Evolutionary conservation across 2,329 filamentous ascomycete genomes (phyloP).

Genomic region (Trichoderma sp.): DNA sequence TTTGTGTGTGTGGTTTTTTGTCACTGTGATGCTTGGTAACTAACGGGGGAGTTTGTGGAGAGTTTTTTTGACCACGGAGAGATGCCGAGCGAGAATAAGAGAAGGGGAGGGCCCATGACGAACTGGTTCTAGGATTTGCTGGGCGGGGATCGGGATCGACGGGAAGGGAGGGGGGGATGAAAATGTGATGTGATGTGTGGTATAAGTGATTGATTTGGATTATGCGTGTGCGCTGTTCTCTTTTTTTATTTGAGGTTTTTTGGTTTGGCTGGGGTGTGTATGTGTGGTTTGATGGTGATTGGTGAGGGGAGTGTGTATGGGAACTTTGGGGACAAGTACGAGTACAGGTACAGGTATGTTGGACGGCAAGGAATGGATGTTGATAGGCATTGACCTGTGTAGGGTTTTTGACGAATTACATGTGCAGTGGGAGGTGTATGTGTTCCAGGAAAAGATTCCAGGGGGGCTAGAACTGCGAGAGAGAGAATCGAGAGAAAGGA

Average conservation of each 20-base stretch:
- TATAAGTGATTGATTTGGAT: neutral
- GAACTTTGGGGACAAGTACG: neutral
- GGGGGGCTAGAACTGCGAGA: neutral
- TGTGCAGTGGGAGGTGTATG: neutral
- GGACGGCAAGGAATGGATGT: neutral
- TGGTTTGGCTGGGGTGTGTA: too few species aligned
- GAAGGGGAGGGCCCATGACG: neutral
- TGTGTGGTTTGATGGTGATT: neutral
- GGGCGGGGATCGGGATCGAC: neutral
- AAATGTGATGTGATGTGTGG: neutral
- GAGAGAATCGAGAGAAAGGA: neutral
- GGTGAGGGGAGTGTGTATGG: neutral
- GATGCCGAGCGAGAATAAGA: neutral
- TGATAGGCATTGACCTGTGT: neutral
- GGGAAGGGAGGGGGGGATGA: neutral
- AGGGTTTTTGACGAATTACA: neutral
- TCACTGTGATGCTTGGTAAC: neutral
- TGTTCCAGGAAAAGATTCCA: neutral
- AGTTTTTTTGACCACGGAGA: neutral
- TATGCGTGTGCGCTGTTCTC: neutral
- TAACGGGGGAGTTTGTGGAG: too few species aligned
- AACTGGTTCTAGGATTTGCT: neutral
- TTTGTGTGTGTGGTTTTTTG: neutral
- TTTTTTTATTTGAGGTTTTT: neutral
- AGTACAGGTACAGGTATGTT: neutral